phyloP scores from a whole-genome alignment of 495 filamentous ascomycete species.

The Mycothermus thermophilus region DNA sequence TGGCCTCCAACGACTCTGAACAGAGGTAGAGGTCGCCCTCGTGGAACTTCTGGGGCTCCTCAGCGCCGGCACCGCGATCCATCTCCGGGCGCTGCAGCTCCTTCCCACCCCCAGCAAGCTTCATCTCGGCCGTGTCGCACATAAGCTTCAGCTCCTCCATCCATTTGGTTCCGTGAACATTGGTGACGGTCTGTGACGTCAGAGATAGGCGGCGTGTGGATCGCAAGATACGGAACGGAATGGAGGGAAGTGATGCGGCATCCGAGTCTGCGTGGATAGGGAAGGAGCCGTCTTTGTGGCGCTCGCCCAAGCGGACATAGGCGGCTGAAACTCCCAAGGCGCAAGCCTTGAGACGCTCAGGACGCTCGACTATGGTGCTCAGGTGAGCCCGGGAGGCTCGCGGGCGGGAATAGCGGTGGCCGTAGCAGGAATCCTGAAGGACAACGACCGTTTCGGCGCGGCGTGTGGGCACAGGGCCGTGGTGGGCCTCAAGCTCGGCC shows the following conservation, averaged over 20 bases:
- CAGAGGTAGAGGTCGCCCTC: slow-evolving; percentile 84
- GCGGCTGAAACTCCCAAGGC: slow-evolving; percentile 72
- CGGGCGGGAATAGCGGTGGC: slow-evolving; percentile 78
- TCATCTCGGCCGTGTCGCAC: slow-evolving; percentile 64
- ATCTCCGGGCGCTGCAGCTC: slow-evolving; percentile 53
- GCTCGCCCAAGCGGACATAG: slow-evolving; percentile 71
- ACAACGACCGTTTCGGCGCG: slow-evolving; percentile 61
- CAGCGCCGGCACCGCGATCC: slow-evolving; percentile 32
- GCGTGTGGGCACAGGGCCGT: slow-evolving; percentile 30
- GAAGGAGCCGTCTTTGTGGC: slow-evolving; percentile 58
- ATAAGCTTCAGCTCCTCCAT: slow-evolving; percentile 80
- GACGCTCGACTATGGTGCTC: slow-evolving; percentile 72
- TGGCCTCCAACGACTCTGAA: slow-evolving; percentile 66
- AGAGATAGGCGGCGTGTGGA: slow-evolving; percentile 51
- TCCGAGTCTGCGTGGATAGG: slow-evolving; percentile 40
- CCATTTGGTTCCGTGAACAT: slow-evolving; percentile 76
- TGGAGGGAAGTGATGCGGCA: slow-evolving; percentile 38
- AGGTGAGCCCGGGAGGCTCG: slow-evolving; percentile 51
- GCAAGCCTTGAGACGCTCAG: slow-evolving; percentile 78
- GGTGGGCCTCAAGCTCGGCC: slow-evolving; percentile 52
- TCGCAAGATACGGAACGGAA: slow-evolving; percentile 75
- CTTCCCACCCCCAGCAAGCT: slow-evolving; percentile 56
- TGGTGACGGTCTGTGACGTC: slow-evolving; percentile 54
- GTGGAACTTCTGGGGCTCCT: slow-evolving; percentile 45
- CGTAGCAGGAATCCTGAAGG: slow-evolving; percentile 85